Evolutionary conservation across 768 basidiomycete genomes (phyloP).

Genomic region (Termitomyces titanicus): DNA sequence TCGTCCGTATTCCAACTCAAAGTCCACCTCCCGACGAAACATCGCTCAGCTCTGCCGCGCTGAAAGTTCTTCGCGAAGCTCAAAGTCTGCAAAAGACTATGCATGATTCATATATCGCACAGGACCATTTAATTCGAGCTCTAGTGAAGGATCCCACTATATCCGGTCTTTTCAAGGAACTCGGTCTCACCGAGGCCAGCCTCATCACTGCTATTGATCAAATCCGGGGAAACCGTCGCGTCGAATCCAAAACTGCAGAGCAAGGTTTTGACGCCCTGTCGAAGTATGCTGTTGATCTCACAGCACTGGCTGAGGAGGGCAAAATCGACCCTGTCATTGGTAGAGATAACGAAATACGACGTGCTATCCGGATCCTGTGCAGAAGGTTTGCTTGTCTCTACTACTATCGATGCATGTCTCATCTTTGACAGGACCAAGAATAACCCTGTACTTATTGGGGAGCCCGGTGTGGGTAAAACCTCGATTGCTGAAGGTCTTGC

Average conservation of each 20-base stretch:
- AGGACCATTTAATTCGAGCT: constrained; percentile 88
- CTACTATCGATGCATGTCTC: not conserved
- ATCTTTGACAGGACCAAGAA: constrained; percentile 73
- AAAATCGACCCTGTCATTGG: constrained; percentile 97
- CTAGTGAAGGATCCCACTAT: constrained; percentile 75
- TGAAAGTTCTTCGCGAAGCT: constrained; percentile 72
- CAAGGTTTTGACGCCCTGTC: constrained; percentile 90
- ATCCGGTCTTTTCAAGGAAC: constrained; percentile 68
- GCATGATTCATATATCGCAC: constrained; percentile 90
- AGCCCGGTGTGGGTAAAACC: constrained; percentile 95
- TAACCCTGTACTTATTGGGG: constrained; percentile 95
- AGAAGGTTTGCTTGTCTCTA: constrained; percentile 44
- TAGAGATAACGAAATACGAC: constrained; percentile 87
- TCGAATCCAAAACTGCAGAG: constrained; percentile 85
- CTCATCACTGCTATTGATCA: constrained; percentile 78
- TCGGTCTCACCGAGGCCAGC: constrained; percentile 63
- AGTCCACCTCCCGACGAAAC: constrained; percentile 84
- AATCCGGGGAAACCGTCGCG: constrained; percentile 76
- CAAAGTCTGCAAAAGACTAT: constrained; percentile 75
- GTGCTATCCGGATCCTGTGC: constrained; percentile 80
- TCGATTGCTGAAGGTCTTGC: constrained; percentile 94
- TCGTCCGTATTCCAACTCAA: constrained; percentile 82
- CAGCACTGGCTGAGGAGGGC: constrained; percentile 83
- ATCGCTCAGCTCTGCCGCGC: constrained; percentile 49
- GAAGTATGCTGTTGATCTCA: constrained; percentile 87